Evolutionary conservation across 371 early-diverging fungal genomes (phyloP).

Genomic region (Haplosporangium sp.): DNA sequence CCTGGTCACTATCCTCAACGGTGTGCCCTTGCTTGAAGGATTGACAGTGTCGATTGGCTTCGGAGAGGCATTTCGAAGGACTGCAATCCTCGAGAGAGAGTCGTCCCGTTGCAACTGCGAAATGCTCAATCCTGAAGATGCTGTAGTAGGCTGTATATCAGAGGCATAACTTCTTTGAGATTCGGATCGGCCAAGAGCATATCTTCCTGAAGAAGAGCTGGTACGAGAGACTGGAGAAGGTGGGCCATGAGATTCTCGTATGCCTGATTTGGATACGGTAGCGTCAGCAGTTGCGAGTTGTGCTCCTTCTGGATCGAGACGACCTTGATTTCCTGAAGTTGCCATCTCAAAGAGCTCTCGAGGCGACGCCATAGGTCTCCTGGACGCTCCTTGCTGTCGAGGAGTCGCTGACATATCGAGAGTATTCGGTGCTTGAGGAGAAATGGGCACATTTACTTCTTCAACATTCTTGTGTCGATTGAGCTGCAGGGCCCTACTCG

Average conservation of each 20-base stretch:
- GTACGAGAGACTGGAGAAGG: slow-evolving; percentile 4
- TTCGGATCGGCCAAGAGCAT: slow-evolving; percentile 15
- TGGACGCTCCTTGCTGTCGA: slow-evolving; percentile 13
- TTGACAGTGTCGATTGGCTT: not conserved
- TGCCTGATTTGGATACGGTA: not conserved
- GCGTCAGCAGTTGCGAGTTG: not conserved
- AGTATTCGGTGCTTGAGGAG: slow-evolving; percentile 33
- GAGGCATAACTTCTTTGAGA: slow-evolving; percentile 44
- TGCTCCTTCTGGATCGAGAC: not conserved
- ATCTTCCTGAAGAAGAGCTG: not conserved
- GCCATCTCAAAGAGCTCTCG: slow-evolving; percentile 49
- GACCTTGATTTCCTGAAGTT: slow-evolving; percentile 1
- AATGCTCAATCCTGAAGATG: slow-evolving; percentile 12
- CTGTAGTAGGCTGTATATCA: slow-evolving; percentile 2
- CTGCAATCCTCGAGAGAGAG: not conserved
- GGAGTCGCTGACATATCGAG: slow-evolving; percentile 19
- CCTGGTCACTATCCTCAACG: slow-evolving; percentile 17
- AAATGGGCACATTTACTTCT: not conserved
- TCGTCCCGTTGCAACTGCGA: not conserved
- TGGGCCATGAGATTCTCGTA: not conserved
- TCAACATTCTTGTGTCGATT: slow-evolving; percentile 4
- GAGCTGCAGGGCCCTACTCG: not conserved
- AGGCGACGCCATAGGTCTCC: slow-evolving; percentile 26
- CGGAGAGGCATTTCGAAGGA: not conserved
- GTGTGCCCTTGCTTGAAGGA: not conserved